Evolutionary conservation across 495 filamentous ascomycete genomes (phyloP), one percentile per base, ranked within the genome.

Genomic region (Xylaria acuta): DNA sequence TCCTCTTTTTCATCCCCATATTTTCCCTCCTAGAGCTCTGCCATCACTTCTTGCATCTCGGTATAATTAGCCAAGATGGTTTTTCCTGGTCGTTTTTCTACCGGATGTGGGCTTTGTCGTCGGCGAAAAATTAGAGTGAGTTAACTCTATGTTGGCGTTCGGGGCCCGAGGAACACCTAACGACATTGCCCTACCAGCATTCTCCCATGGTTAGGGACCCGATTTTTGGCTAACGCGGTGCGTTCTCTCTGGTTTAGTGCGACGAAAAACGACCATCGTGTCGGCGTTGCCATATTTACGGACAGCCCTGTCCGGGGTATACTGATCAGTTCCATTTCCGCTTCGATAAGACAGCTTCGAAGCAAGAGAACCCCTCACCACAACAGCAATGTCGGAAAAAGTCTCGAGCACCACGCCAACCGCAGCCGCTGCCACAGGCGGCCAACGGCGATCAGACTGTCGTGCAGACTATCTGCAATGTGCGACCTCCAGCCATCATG

Each of bases 271-370:
- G 69, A 40, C 76, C 76, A 1, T 75, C 72, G 18, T 77, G 76
- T 60, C 76, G 66, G 27, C 76, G 74, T 22, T 77, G 76, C 67
- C 54, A 30, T 12, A 71, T 73, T 60, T 77, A 77, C 70, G 74
- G 74, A 32, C 75, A 73, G 47, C 71, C 71, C 56, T 77, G 76
- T 62, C 62, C 74, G 1, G 74, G 76, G 16, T 77, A 77, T 68
- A 70, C 76, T 53, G 76, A 77, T 62, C 74, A 75, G 51, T 75
- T 77, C 41, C 74, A 75, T 49, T 77, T 77, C 72, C 59, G 76
- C 36, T 71, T 75, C 64, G 71, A 71, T 32, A 59, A 71, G 62
- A 69, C 47, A 67, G 45, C 66, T 27, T 40, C 49, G 64, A 74
- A 51, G 54, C 67, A 70, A 43, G 47, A 45, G 38, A 45, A 22